phyloP scores from a whole-genome alignment of 352 stramenopile species.

The Globisporangium splendens region DNA sequence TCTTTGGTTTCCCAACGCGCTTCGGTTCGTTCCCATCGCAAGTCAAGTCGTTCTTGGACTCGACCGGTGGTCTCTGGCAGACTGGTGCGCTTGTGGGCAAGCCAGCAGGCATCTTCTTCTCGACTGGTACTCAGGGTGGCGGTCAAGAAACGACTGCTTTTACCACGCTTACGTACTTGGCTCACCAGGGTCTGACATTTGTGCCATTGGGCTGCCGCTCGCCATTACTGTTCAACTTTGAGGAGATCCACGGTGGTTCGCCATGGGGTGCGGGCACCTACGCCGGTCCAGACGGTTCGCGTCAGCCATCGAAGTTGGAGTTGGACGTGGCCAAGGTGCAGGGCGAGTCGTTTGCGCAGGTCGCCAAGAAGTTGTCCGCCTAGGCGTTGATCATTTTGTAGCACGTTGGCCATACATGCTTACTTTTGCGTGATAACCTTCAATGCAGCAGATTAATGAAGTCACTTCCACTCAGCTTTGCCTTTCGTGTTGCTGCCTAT shows the following conservation, averaged over 20 bases:
- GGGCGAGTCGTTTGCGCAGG: conserved; percentile 58
- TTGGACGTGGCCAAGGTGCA: conserved; percentile 53
- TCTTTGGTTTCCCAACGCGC: conserved; percentile 86
- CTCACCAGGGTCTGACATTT: conserved; percentile 32
- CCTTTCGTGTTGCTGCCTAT: no score
- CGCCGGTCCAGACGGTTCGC: conserved; percentile 53
- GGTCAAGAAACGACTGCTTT: conserved; percentile 81
- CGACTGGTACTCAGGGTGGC: conserved; percentile 50
- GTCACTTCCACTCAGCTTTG: no score
- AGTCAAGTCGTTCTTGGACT: conserved; percentile 78
- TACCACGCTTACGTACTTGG: conserved; percentile 61
- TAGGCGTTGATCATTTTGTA: conserved; percentile 7
- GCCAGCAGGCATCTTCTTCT: conserved; percentile 66
- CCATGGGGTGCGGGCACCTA: no score
- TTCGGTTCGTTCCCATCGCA: conserved; percentile 76
- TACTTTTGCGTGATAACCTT: no score
- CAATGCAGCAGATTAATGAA: no score
- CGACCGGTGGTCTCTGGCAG: conserved; percentile 60
- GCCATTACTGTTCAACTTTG: no score
- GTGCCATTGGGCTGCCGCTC: no score
- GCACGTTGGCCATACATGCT: no score
- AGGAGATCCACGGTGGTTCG: no score
- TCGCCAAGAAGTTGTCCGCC: conserved; percentile 33
- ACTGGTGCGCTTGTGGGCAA: conserved; percentile 64
- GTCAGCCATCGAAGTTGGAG: conserved; percentile 62